Evolutionary conservation across 2,329 filamentous ascomycete species (phyloP), one percentile per base, ranked within the genome.

Genomic region (Clonostachys sp.): DNA sequence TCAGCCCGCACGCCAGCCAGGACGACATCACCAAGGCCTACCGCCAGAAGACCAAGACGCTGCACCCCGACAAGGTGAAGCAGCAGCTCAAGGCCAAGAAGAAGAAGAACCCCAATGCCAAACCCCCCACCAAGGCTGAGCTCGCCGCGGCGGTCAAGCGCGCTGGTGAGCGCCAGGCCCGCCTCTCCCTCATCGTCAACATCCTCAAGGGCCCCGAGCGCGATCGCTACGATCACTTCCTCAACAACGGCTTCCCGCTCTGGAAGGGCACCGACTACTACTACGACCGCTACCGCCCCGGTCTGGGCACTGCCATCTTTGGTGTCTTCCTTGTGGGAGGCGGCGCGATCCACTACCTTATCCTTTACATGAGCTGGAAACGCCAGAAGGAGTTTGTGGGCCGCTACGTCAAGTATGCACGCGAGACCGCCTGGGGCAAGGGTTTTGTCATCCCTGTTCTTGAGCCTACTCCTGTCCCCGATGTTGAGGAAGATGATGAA

Each of bases 221-320:
- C 53, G 87, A 89, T 57, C 87, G 94, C 53, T 99, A 99, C 69
- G 92, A 99, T 65, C 87, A 96, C 67, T 99, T 97, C 73, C 71
- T 97, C 51, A 72, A 75, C 65, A 91, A 97, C 68, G 94, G 94
- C 51, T 99, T 99, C 73, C 94, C 94, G 34, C 83, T 82, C 48
- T 99, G 94, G 94, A 91, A 92, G 73, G 94, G 94, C 49, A 96
- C 92, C 41, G 92, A 94, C 52, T 99, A 99, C 79, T 99, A 97
- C 78, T 99, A 99, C 74, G 84, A 84, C 59, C 85, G 94, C 49
- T 96, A 92, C 78, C 83, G 94, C 17, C 94, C 94, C 2, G 94
- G 94, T 9, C 74, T 97, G 41, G 90, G 89, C 50, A 88, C 88
- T 13, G 94, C 96, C 42, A 68, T 97, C 45, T 51, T 86, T 24